Evolutionary conservation across 495 filamentous ascomycete species (phyloP).

Genomic region (Talaromyces liani): DNA sequence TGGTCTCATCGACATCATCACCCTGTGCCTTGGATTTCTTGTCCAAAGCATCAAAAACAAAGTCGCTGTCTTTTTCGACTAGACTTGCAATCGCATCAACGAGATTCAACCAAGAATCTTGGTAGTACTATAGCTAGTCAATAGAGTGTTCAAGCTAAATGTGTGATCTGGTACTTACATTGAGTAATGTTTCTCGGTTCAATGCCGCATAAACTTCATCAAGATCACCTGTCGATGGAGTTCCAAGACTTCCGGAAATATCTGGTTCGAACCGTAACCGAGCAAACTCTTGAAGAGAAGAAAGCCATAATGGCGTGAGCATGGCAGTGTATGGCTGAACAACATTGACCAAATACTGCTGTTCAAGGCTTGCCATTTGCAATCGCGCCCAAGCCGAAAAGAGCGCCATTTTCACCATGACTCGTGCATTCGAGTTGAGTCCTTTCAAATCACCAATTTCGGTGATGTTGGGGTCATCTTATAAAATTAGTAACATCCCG

Average conservation of each 20-base stretch:
- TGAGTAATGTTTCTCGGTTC: slow-evolving; percentile 86
- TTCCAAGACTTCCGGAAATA: slow-evolving; percentile 78
- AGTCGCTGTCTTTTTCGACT: slow-evolving; percentile 94
- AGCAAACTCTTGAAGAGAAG: slow-evolving; percentile 89
- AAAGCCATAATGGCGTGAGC: slow-evolving; percentile 87
- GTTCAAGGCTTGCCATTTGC: slow-evolving; percentile 91
- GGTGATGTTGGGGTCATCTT: slow-evolving; percentile 63
- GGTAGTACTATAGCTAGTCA: slow-evolving; percentile 62
- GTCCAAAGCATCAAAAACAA: slow-evolving; percentile 94
- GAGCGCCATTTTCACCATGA: slow-evolving; percentile 96
- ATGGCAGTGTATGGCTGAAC: slow-evolving; percentile 84
- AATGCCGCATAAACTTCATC: slow-evolving; percentile 89
- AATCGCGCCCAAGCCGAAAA: slow-evolving; percentile 99
- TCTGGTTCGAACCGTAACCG: slow-evolving; percentile 92
- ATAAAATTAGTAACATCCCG: slow-evolving; percentile 8
- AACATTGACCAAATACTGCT: slow-evolving; percentile 81
- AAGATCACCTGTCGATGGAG: slow-evolving; percentile 64
- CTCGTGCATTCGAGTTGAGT: slow-evolving; percentile 90
- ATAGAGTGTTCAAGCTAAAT: background rate
- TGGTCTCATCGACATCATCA: slow-evolving; percentile 18
- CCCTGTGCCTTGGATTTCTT: slow-evolving; percentile 47
- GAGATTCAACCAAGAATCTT: slow-evolving; percentile 93
- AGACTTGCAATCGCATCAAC: slow-evolving; percentile 96
- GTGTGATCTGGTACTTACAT: slow-evolving; percentile 31
- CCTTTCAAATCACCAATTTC: slow-evolving; percentile 90